These are phyloP conservation scores for Fibroporia radiculosa DNA, from an alignment of 768 basidiomycete species.

Conservation along the genomic window DNA sequence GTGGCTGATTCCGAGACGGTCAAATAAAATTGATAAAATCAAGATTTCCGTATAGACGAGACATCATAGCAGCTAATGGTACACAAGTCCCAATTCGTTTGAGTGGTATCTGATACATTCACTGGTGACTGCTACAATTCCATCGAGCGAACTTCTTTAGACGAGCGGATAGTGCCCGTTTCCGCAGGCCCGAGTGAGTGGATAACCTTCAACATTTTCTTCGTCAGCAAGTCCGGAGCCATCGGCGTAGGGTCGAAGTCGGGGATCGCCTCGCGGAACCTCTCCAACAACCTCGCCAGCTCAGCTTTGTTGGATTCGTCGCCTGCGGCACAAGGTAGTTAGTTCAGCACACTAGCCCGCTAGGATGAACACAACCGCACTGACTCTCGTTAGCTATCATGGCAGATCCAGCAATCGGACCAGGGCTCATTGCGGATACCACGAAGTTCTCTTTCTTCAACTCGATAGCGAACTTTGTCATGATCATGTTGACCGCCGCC, in stretches of 20 bases:
- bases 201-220: not conserved
- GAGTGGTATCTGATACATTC: too few species aligned
- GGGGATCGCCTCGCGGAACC: not conserved
- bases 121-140: too few species aligned
- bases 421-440: constrained; percentile 25
- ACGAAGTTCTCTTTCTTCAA: constrained; percentile 23
- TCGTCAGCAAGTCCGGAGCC: not conserved
- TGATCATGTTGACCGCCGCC: constrained; percentile 28
- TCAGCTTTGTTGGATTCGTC: not conserved
- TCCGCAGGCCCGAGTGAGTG: not conserved
- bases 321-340: not conserved
- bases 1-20: too few species aligned
- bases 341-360: not conserved
- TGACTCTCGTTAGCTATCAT: not conserved
- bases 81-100: too few species aligned
- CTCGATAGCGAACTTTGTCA: constrained; percentile 28
- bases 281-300: not conserved
- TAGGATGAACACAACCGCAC: not conserved
- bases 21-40: too few species aligned
- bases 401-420: constrained; percentile 19
- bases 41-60: too few species aligned
- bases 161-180: too few species aligned
- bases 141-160: too few species aligned
- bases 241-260: not conserved
- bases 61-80: too few species aligned